phyloP scores from a whole-genome alignment of 305 asterid genomes.

The Solanum aculeatissimum region DNA sequence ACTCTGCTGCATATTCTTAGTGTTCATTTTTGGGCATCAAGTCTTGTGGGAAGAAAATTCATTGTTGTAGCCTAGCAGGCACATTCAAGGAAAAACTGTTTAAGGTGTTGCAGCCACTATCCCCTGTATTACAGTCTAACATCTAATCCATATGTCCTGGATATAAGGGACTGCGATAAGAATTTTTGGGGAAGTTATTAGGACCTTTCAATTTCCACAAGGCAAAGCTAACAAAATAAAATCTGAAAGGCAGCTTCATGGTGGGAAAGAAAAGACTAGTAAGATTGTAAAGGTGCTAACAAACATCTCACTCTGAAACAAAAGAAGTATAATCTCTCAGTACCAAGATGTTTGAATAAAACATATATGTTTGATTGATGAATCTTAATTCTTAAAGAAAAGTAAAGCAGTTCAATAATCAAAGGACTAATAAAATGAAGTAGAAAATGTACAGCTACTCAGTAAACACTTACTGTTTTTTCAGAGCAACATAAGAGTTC shows the following conservation, averaged over 20 bases:
- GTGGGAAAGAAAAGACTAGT: neutral
- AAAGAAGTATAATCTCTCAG: neutral
- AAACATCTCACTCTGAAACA: neutral
- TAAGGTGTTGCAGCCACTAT: neutral
- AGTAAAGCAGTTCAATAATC: neutral
- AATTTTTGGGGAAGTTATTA: neutral
- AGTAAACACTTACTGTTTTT: conserved; percentile 64
- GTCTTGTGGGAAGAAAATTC: neutral
- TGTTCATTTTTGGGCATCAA: neutral
- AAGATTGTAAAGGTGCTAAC: neutral
- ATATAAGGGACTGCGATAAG: neutral
- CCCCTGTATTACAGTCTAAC: neutral
- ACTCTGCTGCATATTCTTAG: neutral
- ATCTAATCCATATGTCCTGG: neutral
- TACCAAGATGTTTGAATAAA: neutral
- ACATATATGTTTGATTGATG: neutral
- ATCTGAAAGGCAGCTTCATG: neutral
- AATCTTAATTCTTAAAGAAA: neutral
- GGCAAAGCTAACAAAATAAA: neutral
- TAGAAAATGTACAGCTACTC: neutral
- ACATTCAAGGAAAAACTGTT: neutral
- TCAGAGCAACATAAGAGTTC: conserved; percentile 89
- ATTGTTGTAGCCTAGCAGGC: neutral
- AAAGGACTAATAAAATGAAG: neutral
- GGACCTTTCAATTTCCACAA: neutral